A percentile compares a stretch with the other conserved stretches of the same genome.
These are phyloP conservation scores for Claviceps spartinae DNA, from an alignment of 2,329 filamentous ascomycete species.

Conservation along the genomic window DNA sequence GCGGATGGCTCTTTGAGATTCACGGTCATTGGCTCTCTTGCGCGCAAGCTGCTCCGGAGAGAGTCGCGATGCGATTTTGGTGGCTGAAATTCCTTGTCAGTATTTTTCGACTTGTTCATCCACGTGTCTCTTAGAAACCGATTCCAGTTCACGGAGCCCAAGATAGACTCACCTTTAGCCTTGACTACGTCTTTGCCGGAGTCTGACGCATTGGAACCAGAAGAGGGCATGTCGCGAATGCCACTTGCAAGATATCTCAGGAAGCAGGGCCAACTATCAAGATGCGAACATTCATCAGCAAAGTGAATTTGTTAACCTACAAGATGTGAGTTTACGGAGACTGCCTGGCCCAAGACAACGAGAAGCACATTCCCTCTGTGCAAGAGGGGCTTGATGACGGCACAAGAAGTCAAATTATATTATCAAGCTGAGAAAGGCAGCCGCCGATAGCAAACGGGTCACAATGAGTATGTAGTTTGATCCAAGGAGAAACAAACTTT, in stretches of 20 bases:
- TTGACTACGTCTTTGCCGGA: neutral
- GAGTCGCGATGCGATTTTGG: neutral
- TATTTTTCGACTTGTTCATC: neutral
- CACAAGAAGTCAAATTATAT: neutral
- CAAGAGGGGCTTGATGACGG: neutral
- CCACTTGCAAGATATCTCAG: neutral
- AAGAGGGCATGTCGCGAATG: neutral
- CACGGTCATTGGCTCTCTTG: constrained; percentile 4
- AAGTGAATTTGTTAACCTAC: neutral
- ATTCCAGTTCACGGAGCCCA: too few species aligned
- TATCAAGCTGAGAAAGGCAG: neutral
- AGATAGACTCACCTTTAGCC: neutral
- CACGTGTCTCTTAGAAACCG: neutral
- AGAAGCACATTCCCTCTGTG: neutral
- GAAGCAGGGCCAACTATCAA: neutral
- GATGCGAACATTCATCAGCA: neutral
- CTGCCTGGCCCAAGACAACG: neutral
- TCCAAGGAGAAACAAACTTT: neutral
- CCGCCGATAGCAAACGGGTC: neutral
- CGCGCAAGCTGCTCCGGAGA: constrained; percentile 2
- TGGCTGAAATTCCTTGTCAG: neutral
- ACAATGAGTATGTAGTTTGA: neutral
- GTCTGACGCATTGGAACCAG: neutral
- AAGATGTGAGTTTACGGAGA: neutral
- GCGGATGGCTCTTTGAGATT: constrained; percentile 2